Evolutionary conservation across 768 basidiomycete species (phyloP).

Genomic region (Obba rivulosa): DNA sequence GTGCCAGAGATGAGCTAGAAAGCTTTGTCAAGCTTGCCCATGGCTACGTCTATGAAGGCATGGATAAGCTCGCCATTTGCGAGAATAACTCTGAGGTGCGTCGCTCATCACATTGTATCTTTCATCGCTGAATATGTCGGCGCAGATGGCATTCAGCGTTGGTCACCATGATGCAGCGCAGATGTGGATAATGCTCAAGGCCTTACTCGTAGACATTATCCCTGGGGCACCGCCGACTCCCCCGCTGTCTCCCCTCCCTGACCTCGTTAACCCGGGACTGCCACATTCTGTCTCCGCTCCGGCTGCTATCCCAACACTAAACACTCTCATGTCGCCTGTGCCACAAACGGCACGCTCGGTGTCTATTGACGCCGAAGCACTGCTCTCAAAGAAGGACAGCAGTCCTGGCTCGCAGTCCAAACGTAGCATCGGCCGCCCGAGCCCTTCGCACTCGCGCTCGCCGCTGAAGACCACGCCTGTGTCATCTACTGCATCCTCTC

Average conservation of each 20-base stretch:
- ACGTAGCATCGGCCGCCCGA: slow-evolving; percentile 6
- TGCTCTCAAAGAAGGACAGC: slow-evolving; percentile 2
- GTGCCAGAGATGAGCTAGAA: slow-evolving; percentile 36
- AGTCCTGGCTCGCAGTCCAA: slow-evolving; percentile 16
- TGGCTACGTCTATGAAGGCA: slow-evolving; percentile 51
- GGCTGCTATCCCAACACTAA: slow-evolving; percentile 28
- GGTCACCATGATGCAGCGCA: slow-evolving; percentile 55
- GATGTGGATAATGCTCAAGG: slow-evolving; percentile 60
- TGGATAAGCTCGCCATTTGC: slow-evolving; percentile 45
- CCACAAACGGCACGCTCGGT: slow-evolving; percentile 5
- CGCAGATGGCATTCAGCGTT: slow-evolving; percentile 44
- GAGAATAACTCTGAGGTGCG: slow-evolving; percentile 53
- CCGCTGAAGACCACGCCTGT: slow-evolving; percentile 17
- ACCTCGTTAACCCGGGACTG: slow-evolving; percentile 18
- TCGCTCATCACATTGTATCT: not conserved
- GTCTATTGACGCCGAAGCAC: slow-evolving; percentile 1
- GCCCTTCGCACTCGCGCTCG: slow-evolving; percentile 14
- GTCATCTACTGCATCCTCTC: slow-evolving; percentile 21
- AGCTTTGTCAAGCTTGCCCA: slow-evolving; percentile 58
- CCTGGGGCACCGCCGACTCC: slow-evolving; percentile 30
- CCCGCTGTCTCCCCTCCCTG: slow-evolving; percentile 20
- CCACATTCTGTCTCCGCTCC: slow-evolving; percentile 39
- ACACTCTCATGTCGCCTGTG: slow-evolving; percentile 21
- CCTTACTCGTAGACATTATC: slow-evolving; percentile 46
- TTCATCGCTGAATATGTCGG: not conserved